Percentiles rank a stretch among this genome's conserved stretches.
phyloP scores from a whole-genome alignment of 176 grass and related monocot genomes.

The Musa beccarii region DNA sequence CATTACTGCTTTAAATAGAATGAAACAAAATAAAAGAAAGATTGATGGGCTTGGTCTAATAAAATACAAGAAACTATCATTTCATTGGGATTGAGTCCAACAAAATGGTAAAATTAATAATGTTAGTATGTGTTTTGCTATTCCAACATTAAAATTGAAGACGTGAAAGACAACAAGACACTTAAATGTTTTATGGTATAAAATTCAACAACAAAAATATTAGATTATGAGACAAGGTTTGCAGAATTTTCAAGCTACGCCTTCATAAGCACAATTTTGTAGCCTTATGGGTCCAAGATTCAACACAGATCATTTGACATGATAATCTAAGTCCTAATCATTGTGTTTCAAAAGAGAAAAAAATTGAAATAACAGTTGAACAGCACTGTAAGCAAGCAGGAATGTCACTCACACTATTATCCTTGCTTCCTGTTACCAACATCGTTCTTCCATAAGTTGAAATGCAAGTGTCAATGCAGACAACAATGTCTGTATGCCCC shows the following conservation, averaged over 20 bases:
- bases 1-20: background rate
- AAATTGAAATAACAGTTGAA: background rate
- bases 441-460: constrained; percentile 50
- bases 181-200: background rate
- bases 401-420: constrained; percentile 62
- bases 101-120: background rate
- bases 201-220: background rate
- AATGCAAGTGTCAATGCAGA: constrained; percentile 79
- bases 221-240: background rate
- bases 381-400: background rate
- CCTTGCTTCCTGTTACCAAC: constrained; percentile 91
- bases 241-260: background rate
- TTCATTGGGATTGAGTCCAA: background rate
- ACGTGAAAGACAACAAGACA: background rate
- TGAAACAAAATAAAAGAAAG: background rate
- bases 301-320: background rate
- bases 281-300: background rate
- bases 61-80: background rate
- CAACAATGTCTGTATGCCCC: constrained; percentile 89
- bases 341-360: background rate
- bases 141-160: background rate
- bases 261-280: background rate
- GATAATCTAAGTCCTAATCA: background rate
- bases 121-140: background rate
- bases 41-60: background rate